Percentiles rank a stretch among this genome's conserved stretches.
Conservation (phyloP, 192 early-diverging fungal genomes). For the Linnemannia zychae region DNA sequence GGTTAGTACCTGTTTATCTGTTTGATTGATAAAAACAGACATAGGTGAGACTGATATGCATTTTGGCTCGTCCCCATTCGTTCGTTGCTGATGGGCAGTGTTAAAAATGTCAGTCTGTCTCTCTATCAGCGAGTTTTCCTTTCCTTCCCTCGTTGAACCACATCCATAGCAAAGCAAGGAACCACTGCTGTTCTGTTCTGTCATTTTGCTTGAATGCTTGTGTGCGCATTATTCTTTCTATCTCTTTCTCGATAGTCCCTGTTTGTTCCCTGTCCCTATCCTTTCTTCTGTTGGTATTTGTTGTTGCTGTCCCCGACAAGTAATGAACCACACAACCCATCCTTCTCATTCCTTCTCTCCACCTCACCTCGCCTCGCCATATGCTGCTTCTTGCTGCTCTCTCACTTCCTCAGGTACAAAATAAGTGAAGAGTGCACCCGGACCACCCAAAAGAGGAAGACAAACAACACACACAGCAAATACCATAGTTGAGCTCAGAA, state of each 20-base stretch:
- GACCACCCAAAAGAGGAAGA: background rate
- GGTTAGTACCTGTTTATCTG: background rate
- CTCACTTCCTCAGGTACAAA: background rate
- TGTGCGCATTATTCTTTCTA: background rate
- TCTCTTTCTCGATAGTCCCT: background rate
- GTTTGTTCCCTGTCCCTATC: constrained; percentile 1
- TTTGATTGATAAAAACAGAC: background rate
- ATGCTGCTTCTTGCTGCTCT: background rate
- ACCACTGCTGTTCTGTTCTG: background rate
- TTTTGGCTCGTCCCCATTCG: background rate
- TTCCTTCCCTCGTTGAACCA: background rate
- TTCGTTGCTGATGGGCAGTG: background rate
- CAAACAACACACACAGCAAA: background rate
- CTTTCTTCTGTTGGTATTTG: background rate
- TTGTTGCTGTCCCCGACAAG: background rate
- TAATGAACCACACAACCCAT: background rate
- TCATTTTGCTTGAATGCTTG: background rate
- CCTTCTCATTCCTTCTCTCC: background rate
- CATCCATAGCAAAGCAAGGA: background rate
- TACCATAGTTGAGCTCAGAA: background rate
- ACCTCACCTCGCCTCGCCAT: background rate
- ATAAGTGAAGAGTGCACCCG: background rate
- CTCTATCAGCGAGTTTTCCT: background rate
- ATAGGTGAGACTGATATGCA: background rate
- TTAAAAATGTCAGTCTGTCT: too few relatives aligned